Evolutionary conservation across 2,329 filamentous ascomycete genomes (phyloP).

Genomic region (Whalleya microplaca): DNA sequence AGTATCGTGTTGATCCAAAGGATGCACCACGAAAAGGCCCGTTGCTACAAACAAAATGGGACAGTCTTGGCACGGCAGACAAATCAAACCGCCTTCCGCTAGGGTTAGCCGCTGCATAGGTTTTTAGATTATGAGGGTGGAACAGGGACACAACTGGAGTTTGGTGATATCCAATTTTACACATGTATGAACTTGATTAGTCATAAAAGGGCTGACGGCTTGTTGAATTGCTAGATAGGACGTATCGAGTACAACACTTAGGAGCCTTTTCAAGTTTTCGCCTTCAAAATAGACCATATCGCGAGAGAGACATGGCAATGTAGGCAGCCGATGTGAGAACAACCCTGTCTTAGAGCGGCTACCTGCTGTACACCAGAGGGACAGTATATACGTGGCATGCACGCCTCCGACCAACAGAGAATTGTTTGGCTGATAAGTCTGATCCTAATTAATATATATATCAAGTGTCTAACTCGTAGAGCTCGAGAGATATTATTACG

Average conservation of each 20-base stretch:
- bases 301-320: slow-evolving; percentile 10
- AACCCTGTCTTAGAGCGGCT: slow-evolving; percentile 14
- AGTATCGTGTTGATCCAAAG: slow-evolving; percentile 70
- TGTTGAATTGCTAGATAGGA: slow-evolving; percentile 7
- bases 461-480: background rate
- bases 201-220: slow-evolving; percentile 6
- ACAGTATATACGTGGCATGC: background rate
- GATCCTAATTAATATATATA: background rate
- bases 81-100: slow-evolving; percentile 28
- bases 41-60: slow-evolving; percentile 44
- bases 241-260: background rate
- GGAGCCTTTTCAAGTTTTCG: background rate
- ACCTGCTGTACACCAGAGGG: slow-evolving; percentile 12
- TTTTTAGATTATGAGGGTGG: background rate
- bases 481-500: background rate
- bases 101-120: slow-evolving; percentile 31
- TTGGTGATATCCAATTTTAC: slow-evolving; percentile 7
- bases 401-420: background rate
- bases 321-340: slow-evolving; percentile 18
- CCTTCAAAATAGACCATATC: slow-evolving; percentile 3
- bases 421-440: background rate
- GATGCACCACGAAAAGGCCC: slow-evolving; percentile 64
- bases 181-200: slow-evolving; percentile 5
- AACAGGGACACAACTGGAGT: slow-evolving; percentile 10
- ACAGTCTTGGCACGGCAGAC: slow-evolving; percentile 36